Percentiles rank a stretch among this genome's conserved stretches.
Evolutionary conservation across 1,284 basidiomycete species (phyloP).

Genomic region (Cronartium ribicola): DNA sequence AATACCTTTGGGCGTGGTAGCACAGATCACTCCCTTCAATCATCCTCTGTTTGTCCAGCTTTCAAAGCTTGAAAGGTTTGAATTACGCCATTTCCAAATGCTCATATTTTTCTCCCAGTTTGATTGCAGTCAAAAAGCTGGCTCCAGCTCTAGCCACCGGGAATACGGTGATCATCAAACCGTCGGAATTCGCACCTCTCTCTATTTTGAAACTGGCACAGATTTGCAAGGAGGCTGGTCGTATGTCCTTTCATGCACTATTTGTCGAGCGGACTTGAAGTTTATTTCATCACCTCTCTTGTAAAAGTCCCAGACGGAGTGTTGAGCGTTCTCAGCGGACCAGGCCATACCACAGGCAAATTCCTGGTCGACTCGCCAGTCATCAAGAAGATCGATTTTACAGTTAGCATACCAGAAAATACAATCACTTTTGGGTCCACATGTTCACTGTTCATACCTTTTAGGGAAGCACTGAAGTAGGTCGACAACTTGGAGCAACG

Average conservation of each 20-base stretch:
- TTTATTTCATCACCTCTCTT: too few species aligned
- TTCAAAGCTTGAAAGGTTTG: too few species aligned
- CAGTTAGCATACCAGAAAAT: conserved; percentile 51
- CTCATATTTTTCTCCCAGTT: too few species aligned
- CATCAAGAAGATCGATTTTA: conserved; percentile 60
- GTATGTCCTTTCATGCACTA: too few species aligned
- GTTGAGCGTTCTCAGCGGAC: conserved; percentile 68
- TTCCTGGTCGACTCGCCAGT: conserved; percentile 67
- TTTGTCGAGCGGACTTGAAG: too few species aligned
- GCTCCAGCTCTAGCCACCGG: conserved; percentile 51
- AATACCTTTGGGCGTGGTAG: too few species aligned
- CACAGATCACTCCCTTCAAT: too few species aligned
- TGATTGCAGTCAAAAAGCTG: conserved; percentile 43
- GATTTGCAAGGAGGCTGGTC: conserved; percentile 48
- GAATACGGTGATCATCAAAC: conserved; percentile 51
- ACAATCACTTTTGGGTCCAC: too few species aligned
- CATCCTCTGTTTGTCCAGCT: too few species aligned
- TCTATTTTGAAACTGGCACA: conserved; percentile 50
- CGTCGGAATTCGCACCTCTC: conserved; percentile 51
- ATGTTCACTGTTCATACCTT: too few species aligned
- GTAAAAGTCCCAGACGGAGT: conserved; percentile 82
- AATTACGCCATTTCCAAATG: too few species aligned
- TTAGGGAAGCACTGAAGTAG: conserved; percentile 65
- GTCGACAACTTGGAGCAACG: conserved; percentile 76
- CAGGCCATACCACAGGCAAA: conserved; percentile 76